Base-by-base conservation (phyloP, 306 rosid genomes). In the Lagenaria siceraria region DNA sequence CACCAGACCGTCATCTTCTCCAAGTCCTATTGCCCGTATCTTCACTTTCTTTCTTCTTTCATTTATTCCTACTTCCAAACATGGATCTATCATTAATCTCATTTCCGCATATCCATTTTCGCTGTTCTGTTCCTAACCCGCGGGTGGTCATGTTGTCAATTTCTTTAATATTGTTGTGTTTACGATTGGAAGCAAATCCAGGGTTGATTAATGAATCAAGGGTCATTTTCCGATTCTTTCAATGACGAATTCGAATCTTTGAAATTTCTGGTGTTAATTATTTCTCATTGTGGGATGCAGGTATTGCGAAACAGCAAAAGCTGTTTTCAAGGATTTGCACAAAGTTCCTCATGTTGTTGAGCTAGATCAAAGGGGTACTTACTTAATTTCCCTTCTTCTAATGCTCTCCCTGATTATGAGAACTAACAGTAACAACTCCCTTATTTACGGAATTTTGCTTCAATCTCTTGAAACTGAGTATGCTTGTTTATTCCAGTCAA, bases 11-110 rank as follows among this genome's bases (percentile, higher is more conserved):
- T 86, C 83, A 90, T 95, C 80, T 95, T 95, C 78, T 95, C 98
- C 81, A 95, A 95, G 80, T 87, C 97, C 77, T 95, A 95, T 78
- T 95, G 98, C 91, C 97, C 93, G 98, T 95, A 76, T 13, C 31
- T 84, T 84, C 76, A 35, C 35, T 68, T 65, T 81, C 58, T 15
- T 12, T 60, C 77, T 24, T 46, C 4, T 15, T 56, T 59, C 5
- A 5, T 11, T 66, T 17, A 24, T 25, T 43, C 31, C 4, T 18
- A 0, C 27, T 38, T 69, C 52, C 7, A 40, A n/a, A 14, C 33
- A 12, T 61, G 19, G 42, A 61, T 61, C 75, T 38, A 38, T 69
- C n/a, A 1, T 54, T 29, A 7, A 6, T 24, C 11, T 31, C 48
- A 24, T 62, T 58, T 10, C 53, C 24, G 22, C 49, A 43, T 62